Percentiles rank a stretch among this genome's conserved stretches.
Evolutionary conservation across 73 alveolate species (phyloP).

Genomic region (Uronychia binucleata): DNA sequence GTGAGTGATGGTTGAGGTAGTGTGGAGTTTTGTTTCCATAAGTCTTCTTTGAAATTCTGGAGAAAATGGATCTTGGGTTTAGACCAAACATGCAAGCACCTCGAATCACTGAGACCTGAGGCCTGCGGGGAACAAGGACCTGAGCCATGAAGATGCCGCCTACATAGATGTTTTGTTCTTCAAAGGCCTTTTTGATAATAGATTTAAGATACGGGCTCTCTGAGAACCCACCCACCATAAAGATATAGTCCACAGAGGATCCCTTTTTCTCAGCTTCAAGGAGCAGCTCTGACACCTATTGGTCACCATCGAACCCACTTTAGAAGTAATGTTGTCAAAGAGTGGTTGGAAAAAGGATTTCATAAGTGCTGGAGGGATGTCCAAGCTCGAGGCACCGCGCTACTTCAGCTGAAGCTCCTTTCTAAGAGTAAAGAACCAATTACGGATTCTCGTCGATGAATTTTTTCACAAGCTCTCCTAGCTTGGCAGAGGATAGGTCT

Average conservation of each 20-base stretch:
- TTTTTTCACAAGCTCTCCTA: slow-evolving; percentile 84
- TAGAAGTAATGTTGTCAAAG: slow-evolving; percentile 90
- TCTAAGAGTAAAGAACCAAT: slow-evolving; percentile 3
- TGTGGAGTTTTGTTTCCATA: slow-evolving; percentile 98
- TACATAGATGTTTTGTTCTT: slow-evolving; percentile 82
- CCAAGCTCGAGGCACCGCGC: slow-evolving; percentile 93
- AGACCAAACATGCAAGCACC: slow-evolving; percentile 99
- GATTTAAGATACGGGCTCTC: slow-evolving; percentile 96
- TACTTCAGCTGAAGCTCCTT: slow-evolving; percentile 73
- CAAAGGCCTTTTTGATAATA: slow-evolving; percentile 92
- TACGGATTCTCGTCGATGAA: slow-evolving; percentile 52
- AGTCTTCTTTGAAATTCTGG: slow-evolving; percentile 96
- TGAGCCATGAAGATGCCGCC: background rate
- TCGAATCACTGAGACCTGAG: slow-evolving; percentile 97
- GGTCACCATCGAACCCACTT: slow-evolving; percentile 49
- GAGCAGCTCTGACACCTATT: slow-evolving; percentile 65
- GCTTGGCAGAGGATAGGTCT: slow-evolving; percentile 81
- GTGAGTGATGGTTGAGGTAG: too few species aligned
- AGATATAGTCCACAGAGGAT: slow-evolving; percentile 84
- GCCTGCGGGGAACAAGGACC: slow-evolving; percentile 95
- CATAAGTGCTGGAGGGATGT: slow-evolving; percentile 95
- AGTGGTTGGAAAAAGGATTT: slow-evolving; percentile 91
- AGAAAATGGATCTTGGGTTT: slow-evolving; percentile 94
- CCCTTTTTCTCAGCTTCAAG: slow-evolving; percentile 85
- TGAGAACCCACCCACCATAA: slow-evolving; percentile 99